A percentile compares a stretch with the other conserved stretches of the same genome.
phyloP scores from a whole-genome alignment of 495 filamentous ascomycete species.

The Penicillium odoratum region DNA sequence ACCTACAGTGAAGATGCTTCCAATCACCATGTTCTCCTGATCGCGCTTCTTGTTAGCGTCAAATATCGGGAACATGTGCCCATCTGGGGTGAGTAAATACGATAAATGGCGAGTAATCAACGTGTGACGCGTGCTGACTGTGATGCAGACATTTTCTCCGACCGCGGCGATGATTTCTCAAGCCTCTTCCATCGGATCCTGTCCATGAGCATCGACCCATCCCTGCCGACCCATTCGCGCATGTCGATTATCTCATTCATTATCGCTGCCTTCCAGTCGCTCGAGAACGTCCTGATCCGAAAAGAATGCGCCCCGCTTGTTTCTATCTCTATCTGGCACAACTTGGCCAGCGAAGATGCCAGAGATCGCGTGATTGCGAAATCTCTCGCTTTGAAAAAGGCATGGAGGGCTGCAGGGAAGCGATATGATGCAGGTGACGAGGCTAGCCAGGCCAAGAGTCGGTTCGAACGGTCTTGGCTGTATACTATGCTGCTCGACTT shows the following conservation, averaged over 20 bases:
- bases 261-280: conserved; percentile 88
- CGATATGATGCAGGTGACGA: conserved; percentile 88
- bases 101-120: not conserved
- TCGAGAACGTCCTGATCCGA: conserved; percentile 84
- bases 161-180: conserved; percentile 81
- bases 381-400: conserved; percentile 71
- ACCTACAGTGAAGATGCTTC: conserved; percentile 85
- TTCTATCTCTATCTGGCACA: conserved; percentile 93
- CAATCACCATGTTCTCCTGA: conserved; percentile 84
- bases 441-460: conserved; percentile 68
- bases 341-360: conserved; percentile 70
- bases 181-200: conserved; percentile 85
- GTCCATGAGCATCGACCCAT: conserved; percentile 81
- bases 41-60: conserved; percentile 81
- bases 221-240: conserved; percentile 67
- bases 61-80: conserved; percentile 84
- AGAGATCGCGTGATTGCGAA: conserved; percentile 69
- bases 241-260: conserved; percentile 83
- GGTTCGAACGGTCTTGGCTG: conserved; percentile 93
- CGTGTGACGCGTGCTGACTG: conserved; percentile 14
- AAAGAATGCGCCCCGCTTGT: conserved; percentile 97
- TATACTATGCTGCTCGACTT: conserved; percentile 87
- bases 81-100: conserved; percentile 69
- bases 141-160: conserved; percentile 66
- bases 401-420: conserved; percentile 86